A percentile compares a stretch with the other conserved stretches of the same genome.
Conservation (phyloP, 768 basidiomycete genomes). For the Amanita polypyramis region DNA sequence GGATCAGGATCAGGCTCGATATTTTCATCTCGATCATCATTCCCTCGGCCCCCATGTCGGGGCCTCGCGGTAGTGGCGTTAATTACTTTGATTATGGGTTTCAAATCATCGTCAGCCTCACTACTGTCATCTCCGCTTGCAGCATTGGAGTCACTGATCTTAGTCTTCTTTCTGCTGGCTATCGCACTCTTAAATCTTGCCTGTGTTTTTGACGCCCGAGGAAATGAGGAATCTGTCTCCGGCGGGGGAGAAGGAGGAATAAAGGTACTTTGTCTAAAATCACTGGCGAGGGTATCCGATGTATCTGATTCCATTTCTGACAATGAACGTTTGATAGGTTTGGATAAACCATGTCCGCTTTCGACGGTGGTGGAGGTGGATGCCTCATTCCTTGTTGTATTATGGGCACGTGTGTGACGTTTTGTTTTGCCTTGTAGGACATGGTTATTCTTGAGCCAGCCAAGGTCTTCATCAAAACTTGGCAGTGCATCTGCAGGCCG, state of each 20-base stretch:
- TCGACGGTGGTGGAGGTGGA: slow-evolving; percentile 8
- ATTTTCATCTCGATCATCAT: slow-evolving; percentile 18
- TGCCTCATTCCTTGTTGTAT: background rate
- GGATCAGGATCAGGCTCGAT: slow-evolving; percentile 23
- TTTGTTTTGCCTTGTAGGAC: background rate
- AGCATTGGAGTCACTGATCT: slow-evolving; percentile 19
- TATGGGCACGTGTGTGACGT: background rate
- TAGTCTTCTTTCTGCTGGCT: slow-evolving; percentile 40
- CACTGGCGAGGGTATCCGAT: slow-evolving; percentile 12
- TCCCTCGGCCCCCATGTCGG: slow-evolving; percentile 11
- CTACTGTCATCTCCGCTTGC: slow-evolving; percentile 15
- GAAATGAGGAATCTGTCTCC: slow-evolving; percentile 16
- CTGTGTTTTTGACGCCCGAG: slow-evolving; percentile 3
- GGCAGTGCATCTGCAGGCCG: background rate
- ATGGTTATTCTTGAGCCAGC: slow-evolving; percentile 1
- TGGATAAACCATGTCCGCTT: slow-evolving; percentile 18
- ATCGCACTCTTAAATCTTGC: slow-evolving; percentile 29
- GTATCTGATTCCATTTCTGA: slow-evolving; percentile 22
- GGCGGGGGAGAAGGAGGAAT: slow-evolving; percentile 67
- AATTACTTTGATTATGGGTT: slow-evolving; percentile 23
- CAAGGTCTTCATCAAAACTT: slow-evolving; percentile 4
- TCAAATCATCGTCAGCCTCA: slow-evolving; percentile 18
- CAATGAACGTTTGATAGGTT: slow-evolving; percentile 29
- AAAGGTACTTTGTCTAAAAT: slow-evolving; percentile 20
- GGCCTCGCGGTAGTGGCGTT: slow-evolving; percentile 14